These are phyloP conservation scores for Candida dubliniensis DNA, from an alignment of 1,139 yeast genomes.

Conservation along the genomic window DNA sequence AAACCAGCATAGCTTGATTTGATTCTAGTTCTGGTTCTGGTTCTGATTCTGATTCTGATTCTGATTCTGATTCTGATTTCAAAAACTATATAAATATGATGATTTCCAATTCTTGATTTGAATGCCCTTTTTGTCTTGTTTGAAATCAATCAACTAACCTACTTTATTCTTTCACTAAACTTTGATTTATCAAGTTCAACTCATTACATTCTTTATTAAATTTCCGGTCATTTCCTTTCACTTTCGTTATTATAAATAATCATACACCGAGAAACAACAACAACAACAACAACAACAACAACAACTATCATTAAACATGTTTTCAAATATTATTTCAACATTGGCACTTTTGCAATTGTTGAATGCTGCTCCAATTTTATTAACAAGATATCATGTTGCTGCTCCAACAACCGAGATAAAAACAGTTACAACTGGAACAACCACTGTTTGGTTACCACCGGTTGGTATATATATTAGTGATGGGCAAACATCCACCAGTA, in stretches of 20 bases:
- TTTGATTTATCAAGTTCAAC: no score
- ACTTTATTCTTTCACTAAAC: neutral
- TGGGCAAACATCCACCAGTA: conserved; percentile 60
- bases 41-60: neutral
- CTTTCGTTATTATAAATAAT: neutral
- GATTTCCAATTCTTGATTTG: neutral
- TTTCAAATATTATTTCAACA: conserved; percentile 7
- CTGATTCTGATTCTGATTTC: neutral
- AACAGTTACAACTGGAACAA: conserved; percentile 57
- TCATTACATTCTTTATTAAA: no score
- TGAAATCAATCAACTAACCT: conserved; percentile 2
- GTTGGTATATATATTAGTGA: conserved; percentile 64
- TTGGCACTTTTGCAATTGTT: conserved; percentile 24
- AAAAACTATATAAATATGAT: neutral
- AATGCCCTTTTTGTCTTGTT: neutral
- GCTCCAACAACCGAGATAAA: conserved; percentile 53
- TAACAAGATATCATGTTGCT: conserved; percentile 69
- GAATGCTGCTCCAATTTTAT: conserved; percentile 36
- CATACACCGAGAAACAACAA: neutral
- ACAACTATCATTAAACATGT: conserved; percentile 2
- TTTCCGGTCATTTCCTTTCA: no score
- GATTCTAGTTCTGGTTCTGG: neutral
- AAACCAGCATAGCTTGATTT: neutral
- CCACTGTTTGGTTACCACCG: conserved; percentile 65
- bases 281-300: no score